Base-by-base conservation (phyloP, 2,329 filamentous ascomycete species). In the Fusarium sp. region DNA sequence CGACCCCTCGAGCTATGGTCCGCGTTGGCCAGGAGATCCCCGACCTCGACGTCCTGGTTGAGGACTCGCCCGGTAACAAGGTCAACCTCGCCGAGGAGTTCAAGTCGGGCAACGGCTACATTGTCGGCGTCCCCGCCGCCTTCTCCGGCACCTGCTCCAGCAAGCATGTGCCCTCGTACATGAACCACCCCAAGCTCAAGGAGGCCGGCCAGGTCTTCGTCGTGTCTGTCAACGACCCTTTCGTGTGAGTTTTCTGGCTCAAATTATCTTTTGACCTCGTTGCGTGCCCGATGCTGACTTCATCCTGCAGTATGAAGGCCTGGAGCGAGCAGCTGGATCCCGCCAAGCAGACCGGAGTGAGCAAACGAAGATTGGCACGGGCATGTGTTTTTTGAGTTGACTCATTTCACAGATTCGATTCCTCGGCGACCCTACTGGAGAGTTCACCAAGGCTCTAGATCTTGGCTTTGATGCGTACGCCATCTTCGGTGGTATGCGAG, bases 201-300 rank as follows among this genome's bases (percentile, higher is more conserved):
- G 88, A 92, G 70, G 94, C 94, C 34, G 95, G 95, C 58, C 88
- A 93, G 79, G 94, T 98, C 54, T 97, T 97, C 80, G 94, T 98
- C 45, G 91, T 98, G 66, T 92, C 94, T 18, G 95, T 98, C 81
- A 98, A 98, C 82, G 96, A 98, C 82, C 91, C 95, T 23, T 98
- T 98, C 82, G 95, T 98, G 94, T 97, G 87, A 84, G 93, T 85
- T 50, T 34, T 5, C 50, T 16, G 14, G 7, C 13, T 10, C n/a
- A 25, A 7, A 30, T 60, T 10, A 16, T 6, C 11, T 23, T 59
- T 48, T 18, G 20, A 6, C 5, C 13, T 23, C 14, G 5, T 14
- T 16, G 8, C 39, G 18, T 11, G 39, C 18, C 43, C 43, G 35
- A 20, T 61, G 61, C 63, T 75, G 16, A 78, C 35, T 54, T 48